Base-by-base conservation (phyloP, 306 rosid genomes). In the Macrotyloma uniflorum region DNA sequence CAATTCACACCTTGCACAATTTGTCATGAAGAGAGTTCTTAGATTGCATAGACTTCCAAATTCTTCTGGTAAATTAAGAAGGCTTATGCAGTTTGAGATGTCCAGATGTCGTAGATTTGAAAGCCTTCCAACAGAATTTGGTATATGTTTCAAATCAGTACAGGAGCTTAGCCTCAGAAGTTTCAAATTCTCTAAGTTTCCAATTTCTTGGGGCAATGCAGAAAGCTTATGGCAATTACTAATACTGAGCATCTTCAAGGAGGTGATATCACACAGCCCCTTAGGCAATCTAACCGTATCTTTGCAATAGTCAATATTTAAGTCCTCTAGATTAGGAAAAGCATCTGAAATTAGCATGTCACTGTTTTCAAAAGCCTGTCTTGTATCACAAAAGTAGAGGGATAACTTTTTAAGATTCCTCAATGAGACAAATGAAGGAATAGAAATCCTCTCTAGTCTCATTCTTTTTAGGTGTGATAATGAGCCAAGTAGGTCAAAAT, bases 191-290 rank as follows among this genome's bases (percentile, higher is more conserved):
- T 1, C 64, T 53, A 91, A 32, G 51, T 83, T 70, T 43, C 85
- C 86, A 16, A 89, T 80, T 16, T 74, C 84, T 70, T 78, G 67
- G 0, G 95, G 97, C n/a, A 93, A 58, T 30, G 7, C 67, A 2
- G 50, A 67, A 49, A 93, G 76, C 59, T 80, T 90, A 43, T 87
- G 91, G 49, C 92, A 93, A 43, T 90, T 87, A 0, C 95, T 82
- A 12, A 91, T 30, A 12, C 82, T 82, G 1, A 93, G 86, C 59
- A 63, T 86, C 82, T 76, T 67, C 4, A 93, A 33, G 3, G 30
- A 5, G 8, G 3, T 3, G 10, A 89, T 79, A 23, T 76, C 77
- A 53, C 87, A 85, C 2, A 91, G 1, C 16, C 76, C 83, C 0
- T 4, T n/a, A 8, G 92, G 90, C 76, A 91, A 19, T 72, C 35